These are phyloP conservation scores for Kodamaea kaohsiungensis DNA, from an alignment of 805 yeast species.

Conservation along the genomic window DNA sequence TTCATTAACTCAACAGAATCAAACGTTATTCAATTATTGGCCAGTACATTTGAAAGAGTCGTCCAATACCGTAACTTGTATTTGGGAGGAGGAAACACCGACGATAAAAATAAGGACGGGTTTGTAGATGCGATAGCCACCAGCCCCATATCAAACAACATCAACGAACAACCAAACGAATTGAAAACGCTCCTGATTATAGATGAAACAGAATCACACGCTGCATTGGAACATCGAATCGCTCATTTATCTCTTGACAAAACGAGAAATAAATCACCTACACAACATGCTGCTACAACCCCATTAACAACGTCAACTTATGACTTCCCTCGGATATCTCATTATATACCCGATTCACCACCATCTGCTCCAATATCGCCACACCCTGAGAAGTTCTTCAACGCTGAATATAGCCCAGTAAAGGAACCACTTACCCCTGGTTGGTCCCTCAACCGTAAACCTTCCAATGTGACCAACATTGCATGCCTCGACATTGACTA, in stretches of 20 bases:
- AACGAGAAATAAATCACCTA: not conserved
- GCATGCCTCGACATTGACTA: constrained; percentile 27
- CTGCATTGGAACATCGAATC: not conserved
- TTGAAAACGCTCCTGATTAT: constrained; percentile 12
- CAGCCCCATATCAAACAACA: constrained; percentile 1
- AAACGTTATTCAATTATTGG: constrained; percentile 27
- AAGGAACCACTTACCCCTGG: constrained; percentile 8
- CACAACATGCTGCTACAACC: not conserved
- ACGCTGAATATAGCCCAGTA: constrained; percentile 3
- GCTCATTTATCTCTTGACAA: not conserved
- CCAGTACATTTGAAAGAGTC: constrained; percentile 38
- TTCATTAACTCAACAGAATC: constrained; percentile 35
- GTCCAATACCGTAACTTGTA: constrained; percentile 46
- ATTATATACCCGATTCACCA: constrained; percentile 43
- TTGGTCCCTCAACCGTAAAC: constrained; percentile 16
- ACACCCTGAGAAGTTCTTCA: constrained; percentile 13
- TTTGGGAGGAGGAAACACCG: constrained; percentile 6
- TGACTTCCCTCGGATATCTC: constrained; percentile 17
- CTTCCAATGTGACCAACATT: constrained; percentile 27
- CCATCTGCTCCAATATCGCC: constrained; percentile 47
- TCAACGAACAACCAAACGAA: constrained; percentile 16
- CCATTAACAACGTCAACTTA: not conserved
- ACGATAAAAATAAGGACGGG: not conserved
- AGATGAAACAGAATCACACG: constrained; percentile 12
- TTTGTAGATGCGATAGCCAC: not conserved